Base-by-base conservation (phyloP, 2,329 filamentous ascomycete genomes). In the Dothidotthia symphoricarpi region DNA sequence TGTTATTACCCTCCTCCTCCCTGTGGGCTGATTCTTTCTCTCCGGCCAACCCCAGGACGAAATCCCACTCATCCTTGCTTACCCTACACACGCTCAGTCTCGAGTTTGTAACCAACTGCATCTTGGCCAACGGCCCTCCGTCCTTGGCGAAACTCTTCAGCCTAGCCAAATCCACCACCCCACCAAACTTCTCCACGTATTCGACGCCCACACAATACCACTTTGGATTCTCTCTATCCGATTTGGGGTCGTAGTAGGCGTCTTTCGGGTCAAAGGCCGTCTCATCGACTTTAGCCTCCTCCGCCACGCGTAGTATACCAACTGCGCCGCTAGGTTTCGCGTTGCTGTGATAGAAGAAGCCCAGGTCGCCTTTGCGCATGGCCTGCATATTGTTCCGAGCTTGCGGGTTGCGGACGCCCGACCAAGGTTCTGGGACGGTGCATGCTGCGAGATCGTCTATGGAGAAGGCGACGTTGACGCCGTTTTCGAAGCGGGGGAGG, bases 281-380 rank as follows among this genome's bases (percentile, higher is more conserved):
- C 57, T 83, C 82, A 57, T 98, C 93, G 7, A 87, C 77, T 2
- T 84, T 83, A 51, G 88, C 85, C 61, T 95, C 90, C 49, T 80
- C 76, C 12, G 94, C 89, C 47, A 98, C 86, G 57, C 93, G 86
- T 85, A 95, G 90, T 13, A 84, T 80, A 2, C 90, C 90, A 1
- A 84, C 88, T 31, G 97, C 88, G 2, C 87, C 91, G 0, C 90
- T 89, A 16, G 84, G 79, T 63, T 94, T 95, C 69, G 87, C 93
- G 57, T 93, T 95, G 31, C 87, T 95, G 68, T 96, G 91, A 63
- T 97, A 97, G 71, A 98, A 97, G 71, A 98, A 97, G 16, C 89
- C 90, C 22, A 90, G 75, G 61, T 98, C 93, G 34, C 90, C 90
- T 39, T 83, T 82, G 55, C 87, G 89, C 93, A 98, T 98, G 7